These are phyloP conservation scores for Leishmania braziliensis DNA, from an alignment of 208 protist species.

Conservation along the genomic window DNA sequence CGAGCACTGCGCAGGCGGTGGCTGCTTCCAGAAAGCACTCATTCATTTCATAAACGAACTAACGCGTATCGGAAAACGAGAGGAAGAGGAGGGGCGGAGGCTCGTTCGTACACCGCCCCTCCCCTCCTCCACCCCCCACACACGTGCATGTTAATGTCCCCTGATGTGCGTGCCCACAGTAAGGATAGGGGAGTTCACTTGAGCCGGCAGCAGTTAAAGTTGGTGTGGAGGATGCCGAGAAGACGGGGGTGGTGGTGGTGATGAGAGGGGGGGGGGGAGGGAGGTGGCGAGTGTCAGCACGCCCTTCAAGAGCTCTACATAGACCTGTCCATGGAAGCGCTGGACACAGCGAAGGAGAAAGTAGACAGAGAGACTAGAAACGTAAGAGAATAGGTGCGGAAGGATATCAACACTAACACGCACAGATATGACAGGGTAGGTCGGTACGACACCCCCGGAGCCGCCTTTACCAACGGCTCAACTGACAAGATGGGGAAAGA, in stretches of 20 bases:
- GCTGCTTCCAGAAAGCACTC: not conserved
- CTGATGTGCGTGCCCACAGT: not conserved
- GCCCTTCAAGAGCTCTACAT: not conserved
- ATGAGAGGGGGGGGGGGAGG: not conserved
- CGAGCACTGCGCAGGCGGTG: not conserved
- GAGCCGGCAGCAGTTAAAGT: not conserved
- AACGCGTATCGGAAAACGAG: not conserved
- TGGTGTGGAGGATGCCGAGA: not conserved
- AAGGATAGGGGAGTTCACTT: not conserved
- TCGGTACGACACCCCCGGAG: not conserved
- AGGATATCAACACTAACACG: not conserved
- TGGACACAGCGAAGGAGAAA: not conserved
- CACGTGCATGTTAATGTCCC: not conserved
- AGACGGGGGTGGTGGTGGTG: not conserved
- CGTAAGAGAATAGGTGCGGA: not conserved
- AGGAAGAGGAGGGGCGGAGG: not conserved
- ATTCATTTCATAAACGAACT: not conserved
- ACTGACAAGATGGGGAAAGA: not conserved
- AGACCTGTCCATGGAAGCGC: not conserved
- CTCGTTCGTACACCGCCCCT: not conserved
- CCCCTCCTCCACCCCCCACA: not conserved
- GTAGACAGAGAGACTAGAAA: not conserved
- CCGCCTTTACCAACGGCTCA: not conserved
- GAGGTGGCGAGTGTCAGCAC: not conserved
- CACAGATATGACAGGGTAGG: not conserved